These are phyloP conservation scores for Geotrichum klebahnii DNA, from an alignment of 1,139 yeast species.

Conservation along the genomic window DNA sequence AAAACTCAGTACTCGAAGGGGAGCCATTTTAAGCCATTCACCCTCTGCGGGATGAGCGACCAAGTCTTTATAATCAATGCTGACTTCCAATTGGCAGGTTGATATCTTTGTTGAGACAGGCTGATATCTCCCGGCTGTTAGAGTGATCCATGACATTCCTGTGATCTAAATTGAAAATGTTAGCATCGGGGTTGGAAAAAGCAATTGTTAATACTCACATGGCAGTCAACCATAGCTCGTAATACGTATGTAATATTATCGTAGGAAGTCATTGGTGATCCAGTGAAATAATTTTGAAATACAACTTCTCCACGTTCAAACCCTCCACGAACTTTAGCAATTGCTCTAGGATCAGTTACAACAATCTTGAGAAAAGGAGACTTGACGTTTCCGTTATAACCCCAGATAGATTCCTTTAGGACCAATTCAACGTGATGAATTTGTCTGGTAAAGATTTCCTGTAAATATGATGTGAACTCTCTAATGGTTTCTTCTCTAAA, in stretches of 20 bases:
- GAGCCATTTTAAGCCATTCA: slow-evolving; percentile 91
- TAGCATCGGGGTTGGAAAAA: neutral
- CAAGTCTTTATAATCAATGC: slow-evolving; percentile 62
- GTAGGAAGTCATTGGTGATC: slow-evolving; percentile 55
- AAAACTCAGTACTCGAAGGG: slow-evolving; percentile 85
- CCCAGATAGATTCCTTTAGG: slow-evolving; percentile 88
- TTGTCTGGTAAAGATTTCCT: slow-evolving; percentile 28
- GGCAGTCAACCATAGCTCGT: slow-evolving; percentile 87
- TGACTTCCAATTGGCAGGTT: slow-evolving; percentile 80
- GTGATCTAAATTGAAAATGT: slow-evolving; percentile 40
- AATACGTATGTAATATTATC: slow-evolving; percentile 85
- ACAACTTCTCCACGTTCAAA: slow-evolving; percentile 83
- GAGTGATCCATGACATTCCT: slow-evolving; percentile 97
- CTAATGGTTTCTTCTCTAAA: slow-evolving; percentile 53
- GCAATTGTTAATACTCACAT: slow-evolving; percentile 36
- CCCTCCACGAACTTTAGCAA: slow-evolving; percentile 64
- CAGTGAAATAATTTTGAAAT: slow-evolving; percentile 56
- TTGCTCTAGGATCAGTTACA: slow-evolving; percentile 59
- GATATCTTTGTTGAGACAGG: slow-evolving; percentile 52
- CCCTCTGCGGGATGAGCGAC: slow-evolving; percentile 86
- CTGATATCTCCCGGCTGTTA: slow-evolving; percentile 69
- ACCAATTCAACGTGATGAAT: slow-evolving; percentile 56
- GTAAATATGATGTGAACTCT: slow-evolving; percentile 48
- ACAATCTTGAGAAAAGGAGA: slow-evolving; percentile 75
- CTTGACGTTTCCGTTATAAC: slow-evolving; percentile 73